phyloP scores from a whole-genome alignment of 805 yeast species.

The Yamadazyma takamatsuzukensis region DNA sequence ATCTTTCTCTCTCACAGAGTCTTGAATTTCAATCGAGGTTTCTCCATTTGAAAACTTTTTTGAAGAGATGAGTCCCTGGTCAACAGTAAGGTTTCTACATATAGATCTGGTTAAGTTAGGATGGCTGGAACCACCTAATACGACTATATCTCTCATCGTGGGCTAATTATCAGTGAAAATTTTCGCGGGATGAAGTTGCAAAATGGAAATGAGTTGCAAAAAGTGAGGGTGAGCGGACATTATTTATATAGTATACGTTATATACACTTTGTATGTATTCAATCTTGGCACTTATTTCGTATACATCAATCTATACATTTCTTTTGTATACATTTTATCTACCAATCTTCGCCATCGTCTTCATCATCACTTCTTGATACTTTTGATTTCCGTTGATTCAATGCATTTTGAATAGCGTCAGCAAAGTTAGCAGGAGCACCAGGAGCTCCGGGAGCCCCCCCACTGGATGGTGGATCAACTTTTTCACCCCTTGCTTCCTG shows the following conservation, averaged over 20 bases:
- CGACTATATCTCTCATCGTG: slow-evolving; percentile 77
- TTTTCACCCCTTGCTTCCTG: slow-evolving; percentile 69
- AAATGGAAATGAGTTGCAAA: not conserved
- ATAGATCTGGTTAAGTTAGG: slow-evolving; percentile 72
- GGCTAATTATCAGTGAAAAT: slow-evolving; percentile 2
- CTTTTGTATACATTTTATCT: no score
- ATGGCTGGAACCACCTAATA: slow-evolving; percentile 89
- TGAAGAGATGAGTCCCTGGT: slow-evolving; percentile 61
- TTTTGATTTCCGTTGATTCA: slow-evolving; percentile 75
- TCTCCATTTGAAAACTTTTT: slow-evolving; percentile 85
- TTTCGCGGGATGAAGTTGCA: not conserved
- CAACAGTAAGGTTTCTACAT: slow-evolving; percentile 72
- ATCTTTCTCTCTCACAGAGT: slow-evolving; percentile 93
- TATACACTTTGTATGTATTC: no score
- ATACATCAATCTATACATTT: no score
- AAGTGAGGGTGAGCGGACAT: not conserved
- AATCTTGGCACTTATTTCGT: no score
- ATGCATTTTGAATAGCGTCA: slow-evolving; percentile 84
- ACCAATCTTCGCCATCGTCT: slow-evolving; percentile 65
- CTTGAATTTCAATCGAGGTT: slow-evolving; percentile 78
- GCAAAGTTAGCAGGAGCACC: slow-evolving; percentile 68
- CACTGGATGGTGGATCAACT: slow-evolving; percentile 16
- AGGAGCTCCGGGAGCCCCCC: slow-evolving; percentile 33
- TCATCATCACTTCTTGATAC: slow-evolving; percentile 81
- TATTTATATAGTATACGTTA: no score